Evolutionary conservation across 2,329 filamentous ascomycete species (phyloP).

Genomic region (Cladosporium sp.): DNA sequence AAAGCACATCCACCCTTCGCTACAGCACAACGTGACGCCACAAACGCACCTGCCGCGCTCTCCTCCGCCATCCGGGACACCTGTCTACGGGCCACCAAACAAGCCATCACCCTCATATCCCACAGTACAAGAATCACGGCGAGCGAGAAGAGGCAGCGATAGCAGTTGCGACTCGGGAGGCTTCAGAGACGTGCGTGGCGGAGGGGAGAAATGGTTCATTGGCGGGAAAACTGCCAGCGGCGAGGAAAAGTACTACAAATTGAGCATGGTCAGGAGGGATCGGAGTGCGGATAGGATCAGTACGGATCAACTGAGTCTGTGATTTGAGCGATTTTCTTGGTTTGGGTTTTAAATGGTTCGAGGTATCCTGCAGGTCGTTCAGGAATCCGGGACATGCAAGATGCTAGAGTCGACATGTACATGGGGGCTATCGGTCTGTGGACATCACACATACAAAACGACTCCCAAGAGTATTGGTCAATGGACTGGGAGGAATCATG

Average conservation of each 20-base stretch:
- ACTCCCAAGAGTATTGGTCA: background rate
- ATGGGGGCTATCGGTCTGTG: background rate
- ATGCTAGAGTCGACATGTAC: background rate
- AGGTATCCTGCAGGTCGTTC: too few species aligned
- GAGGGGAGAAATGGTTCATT: constrained; percentile 77
- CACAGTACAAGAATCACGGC: constrained; percentile 28
- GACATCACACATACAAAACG: background rate
- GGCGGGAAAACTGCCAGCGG: constrained; percentile 70
- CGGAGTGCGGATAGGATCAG: constrained; percentile 71
- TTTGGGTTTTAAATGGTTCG: background rate
- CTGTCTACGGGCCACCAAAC: constrained; percentile 32
- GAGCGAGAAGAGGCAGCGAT: constrained; percentile 61
- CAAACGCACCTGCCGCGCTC: constrained; percentile 34
- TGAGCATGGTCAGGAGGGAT: constrained; percentile 69
- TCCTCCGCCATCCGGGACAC: constrained; percentile 30
- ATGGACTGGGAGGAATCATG: background rate
- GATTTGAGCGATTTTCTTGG: constrained; percentile 13
- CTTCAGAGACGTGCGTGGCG: constrained; percentile 70
- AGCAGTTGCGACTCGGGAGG: constrained; percentile 71
- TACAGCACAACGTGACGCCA: constrained; percentile 35
- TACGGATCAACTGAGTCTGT: constrained; percentile 71
- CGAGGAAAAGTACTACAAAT: constrained; percentile 78
- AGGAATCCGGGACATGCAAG: too few species aligned
- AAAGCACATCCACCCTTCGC: constrained; percentile 24
- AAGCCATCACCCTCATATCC: constrained; percentile 31